Evolutionary conservation across 129 eudicot genomes (phyloP), one percentile per base, ranked within the genome.

Genomic region (Daucus carota): DNA sequence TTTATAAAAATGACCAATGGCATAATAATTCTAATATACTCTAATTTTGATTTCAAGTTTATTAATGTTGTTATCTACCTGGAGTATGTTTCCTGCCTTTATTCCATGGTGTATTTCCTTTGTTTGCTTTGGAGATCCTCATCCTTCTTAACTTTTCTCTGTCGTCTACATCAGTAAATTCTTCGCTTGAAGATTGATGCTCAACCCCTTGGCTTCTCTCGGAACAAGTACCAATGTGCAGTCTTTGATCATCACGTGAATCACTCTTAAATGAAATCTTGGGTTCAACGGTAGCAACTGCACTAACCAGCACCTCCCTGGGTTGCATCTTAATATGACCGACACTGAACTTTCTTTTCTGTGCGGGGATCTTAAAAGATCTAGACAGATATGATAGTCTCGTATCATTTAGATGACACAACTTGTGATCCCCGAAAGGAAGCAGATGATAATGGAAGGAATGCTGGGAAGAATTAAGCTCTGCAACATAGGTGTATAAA

Each of bases 51-150:
- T 36, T 52, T 2, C 31, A 41, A 24, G 42, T 31, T 33, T 6
- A 46, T 59, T 11, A 44, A 14, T 5, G 41, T 14, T 24, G 29
- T 5, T 42, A 59, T 24, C 40, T 73, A 89, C 99, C 99, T 76
- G 92, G 87, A 81, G 89, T 89, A 78, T 91, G 99, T 86, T 91
- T 88, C 73, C 79, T 81, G 76, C 97, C 97, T 83, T 86, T 87
- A 86, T 94, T 94, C 99, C 97, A 91, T 31, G 96, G 90, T 14
- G 77, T 80, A 28, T 87, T 89, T 60, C 97, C 97, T 74, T 86
- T 86, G 78, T 94, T 94, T 34, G 99, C 97, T 77, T 89, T 84
- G 22, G 99, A 94, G 71, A 94, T 94, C 88, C 93, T 79, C 83
- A 78, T 83, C 84, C 98, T 86, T 68, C 97, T 89, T 90, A 94